A percentile compares a stretch with the other conserved stretches of the same genome.
phyloP scores from a whole-genome alignment of 495 filamentous ascomycete genomes.

The Neurospora pannonica region DNA sequence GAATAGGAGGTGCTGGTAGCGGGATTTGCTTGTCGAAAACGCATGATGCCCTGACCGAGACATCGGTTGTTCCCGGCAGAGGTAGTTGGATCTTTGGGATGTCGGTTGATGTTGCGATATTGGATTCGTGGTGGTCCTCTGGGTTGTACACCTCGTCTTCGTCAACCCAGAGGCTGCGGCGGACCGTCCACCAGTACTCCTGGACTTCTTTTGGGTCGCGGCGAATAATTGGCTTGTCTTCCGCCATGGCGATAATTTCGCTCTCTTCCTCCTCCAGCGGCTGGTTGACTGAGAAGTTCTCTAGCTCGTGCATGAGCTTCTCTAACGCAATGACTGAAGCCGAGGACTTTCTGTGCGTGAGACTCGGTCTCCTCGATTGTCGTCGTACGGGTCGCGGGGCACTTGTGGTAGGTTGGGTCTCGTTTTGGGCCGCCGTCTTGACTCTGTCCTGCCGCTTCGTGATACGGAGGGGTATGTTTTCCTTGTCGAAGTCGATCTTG shows the following conservation, averaged over 20 bases:
- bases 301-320: background rate
- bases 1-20: background rate
- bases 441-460: background rate
- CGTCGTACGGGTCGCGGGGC: background rate
- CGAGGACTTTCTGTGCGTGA: background rate
- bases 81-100: background rate
- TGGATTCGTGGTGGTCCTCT: background rate
- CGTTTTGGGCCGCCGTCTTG: background rate
- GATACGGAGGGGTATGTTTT: background rate
- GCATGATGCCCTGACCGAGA: background rate
- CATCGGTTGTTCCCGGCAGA: background rate
- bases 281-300: background rate
- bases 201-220: constrained; percentile 6
- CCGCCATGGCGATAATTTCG: background rate
- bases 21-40: background rate
- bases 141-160: constrained; percentile 4
- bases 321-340: background rate
- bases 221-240: background rate
- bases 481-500: background rate
- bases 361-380: background rate
- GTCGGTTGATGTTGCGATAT: background rate
- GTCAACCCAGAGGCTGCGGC: constrained; percentile 11
- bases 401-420: background rate
- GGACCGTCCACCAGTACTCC: constrained; percentile 12
- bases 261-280: background rate